Evolutionary conservation across 1,284 basidiomycete genomes (phyloP).

Genomic region (Xanthoconium separans): DNA sequence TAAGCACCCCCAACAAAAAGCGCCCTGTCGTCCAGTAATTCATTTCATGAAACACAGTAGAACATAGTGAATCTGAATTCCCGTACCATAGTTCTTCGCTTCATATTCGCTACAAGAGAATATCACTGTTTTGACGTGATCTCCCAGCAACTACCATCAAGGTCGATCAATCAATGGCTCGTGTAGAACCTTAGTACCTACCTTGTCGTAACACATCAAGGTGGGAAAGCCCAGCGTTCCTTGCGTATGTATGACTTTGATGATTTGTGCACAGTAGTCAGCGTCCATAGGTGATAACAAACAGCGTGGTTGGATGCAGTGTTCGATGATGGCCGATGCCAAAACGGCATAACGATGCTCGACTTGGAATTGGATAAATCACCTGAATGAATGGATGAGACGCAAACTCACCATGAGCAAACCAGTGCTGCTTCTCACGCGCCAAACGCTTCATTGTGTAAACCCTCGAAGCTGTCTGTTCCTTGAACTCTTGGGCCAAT

Average conservation of each 20-base stretch:
- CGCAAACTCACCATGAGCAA: slow-evolving; percentile 60
- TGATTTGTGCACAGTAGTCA: slow-evolving; percentile 89
- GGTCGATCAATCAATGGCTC: slow-evolving; percentile 9
- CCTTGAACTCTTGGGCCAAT: slow-evolving; percentile 70
- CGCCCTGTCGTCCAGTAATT: slow-evolving; percentile 52
- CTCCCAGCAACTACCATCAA: slow-evolving; percentile 66
- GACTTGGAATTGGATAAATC: slow-evolving; percentile 25
- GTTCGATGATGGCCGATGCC: slow-evolving; percentile 72
- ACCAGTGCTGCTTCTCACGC: slow-evolving; percentile 88
- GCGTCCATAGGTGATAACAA: slow-evolving; percentile 95
- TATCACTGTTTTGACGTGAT: slow-evolving; percentile 80
- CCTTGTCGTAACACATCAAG: slow-evolving; percentile 83
- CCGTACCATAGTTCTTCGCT: slow-evolving; percentile 87
- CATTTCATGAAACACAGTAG: neutral
- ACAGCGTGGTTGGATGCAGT: slow-evolving; percentile 92
- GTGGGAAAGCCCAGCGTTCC: slow-evolving; percentile 89
- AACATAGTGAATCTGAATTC: slow-evolving; percentile 1
- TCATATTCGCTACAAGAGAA: slow-evolving; percentile 97
- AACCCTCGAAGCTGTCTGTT: slow-evolving; percentile 68
- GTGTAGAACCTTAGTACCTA: slow-evolving; percentile 32
- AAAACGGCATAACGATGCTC: slow-evolving; percentile 52
- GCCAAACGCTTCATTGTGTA: slow-evolving; percentile 77
- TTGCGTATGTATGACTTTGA: slow-evolving; percentile 82
- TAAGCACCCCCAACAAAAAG: slow-evolving; percentile 78
- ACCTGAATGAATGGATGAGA: neutral